phyloP scores from a whole-genome alignment of 2,329 filamentous ascomycete genomes.

The Ophiostoma piceae region DNA sequence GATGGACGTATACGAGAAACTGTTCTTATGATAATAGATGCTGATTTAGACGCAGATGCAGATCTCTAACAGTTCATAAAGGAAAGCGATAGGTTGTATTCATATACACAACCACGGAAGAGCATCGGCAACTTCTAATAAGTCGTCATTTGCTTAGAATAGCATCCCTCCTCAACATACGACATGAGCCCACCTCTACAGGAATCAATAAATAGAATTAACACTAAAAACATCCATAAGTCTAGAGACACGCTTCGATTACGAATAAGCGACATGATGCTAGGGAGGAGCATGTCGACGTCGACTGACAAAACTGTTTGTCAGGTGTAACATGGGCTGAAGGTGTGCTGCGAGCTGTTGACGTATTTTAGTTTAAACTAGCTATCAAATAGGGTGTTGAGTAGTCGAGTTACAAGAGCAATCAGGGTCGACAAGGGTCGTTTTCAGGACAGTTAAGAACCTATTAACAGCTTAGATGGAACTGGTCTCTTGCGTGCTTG shows the following conservation, averaged over 20 bases:
- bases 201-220: neutral
- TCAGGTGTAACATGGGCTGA: neutral
- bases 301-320: neutral
- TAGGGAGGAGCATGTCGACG: neutral
- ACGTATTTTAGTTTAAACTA: neutral
- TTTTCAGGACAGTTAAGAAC: neutral
- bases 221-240: neutral
- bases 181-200: constrained; percentile 4
- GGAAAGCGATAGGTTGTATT: neutral
- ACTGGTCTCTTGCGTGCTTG: constrained; percentile 12
- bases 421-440: neutral
- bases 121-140: neutral
- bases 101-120: neutral
- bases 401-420: neutral
- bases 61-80: neutral
- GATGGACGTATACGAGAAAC: neutral
- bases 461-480: neutral
- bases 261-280: neutral
- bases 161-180: neutral
- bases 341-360: neutral
- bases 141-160: constrained; percentile 5
- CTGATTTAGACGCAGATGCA: neutral
- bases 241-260: neutral
- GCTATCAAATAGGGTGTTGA: neutral
- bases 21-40: neutral